Evolutionary conservation across 2,329 filamentous ascomycete genomes (phyloP), one percentile per base, ranked within the genome.

Genomic region (Coniella lustricola): DNA sequence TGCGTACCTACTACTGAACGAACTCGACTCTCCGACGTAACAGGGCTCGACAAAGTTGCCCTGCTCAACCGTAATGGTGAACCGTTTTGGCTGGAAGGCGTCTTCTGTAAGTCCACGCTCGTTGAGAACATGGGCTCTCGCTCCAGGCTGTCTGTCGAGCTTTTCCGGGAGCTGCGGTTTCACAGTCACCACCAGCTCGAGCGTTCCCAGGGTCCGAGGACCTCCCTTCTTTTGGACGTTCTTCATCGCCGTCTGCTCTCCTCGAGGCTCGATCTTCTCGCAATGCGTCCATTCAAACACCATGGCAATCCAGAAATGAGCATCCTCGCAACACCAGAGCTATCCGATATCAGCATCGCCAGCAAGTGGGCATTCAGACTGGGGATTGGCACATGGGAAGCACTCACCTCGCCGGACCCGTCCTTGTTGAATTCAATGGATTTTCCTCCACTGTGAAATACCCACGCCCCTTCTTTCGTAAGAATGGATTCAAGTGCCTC

Each of bases 401-500:
- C 17, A 50, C 48, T 50, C 44, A 59, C 57, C 55, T 60, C 56
- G 39, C 57, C 57, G 36, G 57, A 58, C 43, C 57, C 55, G 39
- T 60, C 54, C 20, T 47, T 46, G 32, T 60, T 59, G 34, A 59
- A 60, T 52, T 54, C 57, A 17, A 60, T 54, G 34, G 44, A 53
- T 38, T 48, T 57, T 32, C 55, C 57, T 17, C 56, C 56, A 3
- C 41, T 31, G 47, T 60, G 44, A 38, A 53, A 56, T 35, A 22
- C 47, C 58, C 57, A 60, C 22, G 49, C 40, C 38, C 57, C 50
- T 35, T 57, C 56, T 14, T 48, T 44, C 10, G 38, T 53, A 34
- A 60, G 55, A 42, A 60, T 57, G 37, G 55, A 60, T 46, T 48
- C 54, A 33, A 59, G 56, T 46, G 56, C 54, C 40, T 59, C 55